Base-by-base conservation (phyloP, 2,329 filamentous ascomycete species). In the Leptographium galeiforme region DNA sequence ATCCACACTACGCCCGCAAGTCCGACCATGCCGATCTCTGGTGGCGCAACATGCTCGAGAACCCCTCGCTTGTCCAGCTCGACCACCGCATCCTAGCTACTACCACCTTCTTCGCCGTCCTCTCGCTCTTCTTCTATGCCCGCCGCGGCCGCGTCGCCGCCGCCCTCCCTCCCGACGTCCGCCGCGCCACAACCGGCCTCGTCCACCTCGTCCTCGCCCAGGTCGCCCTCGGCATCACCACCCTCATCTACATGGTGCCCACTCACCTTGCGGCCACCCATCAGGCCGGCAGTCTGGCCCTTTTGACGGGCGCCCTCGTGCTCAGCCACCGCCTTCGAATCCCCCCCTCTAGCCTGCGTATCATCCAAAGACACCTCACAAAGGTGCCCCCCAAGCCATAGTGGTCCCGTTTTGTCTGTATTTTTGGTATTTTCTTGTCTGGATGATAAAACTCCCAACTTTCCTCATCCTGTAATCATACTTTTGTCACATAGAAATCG, bases 21-120 rank as follows among this genome's bases (percentile, higher is more conserved):
- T 75, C 84, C 43, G 89, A 95, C 65, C 74, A 78, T 44, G 84
- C 82, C 13, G 94, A 98, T 63, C 74, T 97, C 18, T 89, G 86
- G 82, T 98, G 93, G 93, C 84, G 93, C 63, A 98, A 98, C 71
- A 86, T 94, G 76, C 83, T 97, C 38, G 93, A 97, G 74, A 98
- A 98, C 71, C 94, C 93, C 4, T 90, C 87, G 16, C 80, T 94
- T 32, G 94, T 97, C 2, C 94, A 98, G 71, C 80, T 98, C 46
- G 88, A 98, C 70, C 93, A 98, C 73, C 85, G 94, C 46, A 87
- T 95, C 61, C 77, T 97, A 39, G 94, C 93, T 55, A 88, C 84
- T 48, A 89, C 88, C 16, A 95, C 91, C 1, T 95, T 95, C 68
- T 85, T 81, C 52, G 78, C 85, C 57, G 81, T 97, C 57, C 72